phyloP scores from a whole-genome alignment of 1,284 basidiomycete species.

The Irpex sp. region DNA sequence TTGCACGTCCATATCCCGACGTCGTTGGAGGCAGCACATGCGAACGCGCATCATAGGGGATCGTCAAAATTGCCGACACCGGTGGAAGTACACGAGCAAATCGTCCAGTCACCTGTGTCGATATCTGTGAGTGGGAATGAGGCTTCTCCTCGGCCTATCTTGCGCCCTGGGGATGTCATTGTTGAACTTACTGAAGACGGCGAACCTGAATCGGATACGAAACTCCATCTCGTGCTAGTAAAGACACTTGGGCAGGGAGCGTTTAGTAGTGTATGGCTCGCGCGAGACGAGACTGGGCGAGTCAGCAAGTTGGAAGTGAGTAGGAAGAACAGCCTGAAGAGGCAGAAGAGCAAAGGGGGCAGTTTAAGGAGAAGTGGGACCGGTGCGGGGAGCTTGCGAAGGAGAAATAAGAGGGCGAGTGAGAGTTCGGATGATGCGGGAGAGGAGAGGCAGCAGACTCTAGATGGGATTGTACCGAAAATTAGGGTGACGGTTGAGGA shows the following conservation, averaged over 20 bases:
- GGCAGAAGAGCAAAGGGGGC: conserved; percentile 21
- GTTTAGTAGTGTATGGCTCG: conserved; percentile 78
- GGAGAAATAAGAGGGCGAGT: conserved; percentile 1
- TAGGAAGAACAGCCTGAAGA: conserved; percentile 31
- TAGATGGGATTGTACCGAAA: conserved; percentile 5
- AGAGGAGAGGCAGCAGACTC: conserved; percentile 4
- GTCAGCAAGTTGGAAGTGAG: conserved; percentile 29
- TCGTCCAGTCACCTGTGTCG: conserved; percentile 1
- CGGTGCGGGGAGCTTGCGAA: conserved; percentile 6
- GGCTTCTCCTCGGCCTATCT: conserved; percentile 8
- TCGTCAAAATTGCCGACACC: conserved; percentile 13
- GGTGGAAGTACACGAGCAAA: not conserved
- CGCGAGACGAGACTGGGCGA: conserved; percentile 44
- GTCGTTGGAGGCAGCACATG: not conserved
- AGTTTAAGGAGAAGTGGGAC: conserved; percentile 19
- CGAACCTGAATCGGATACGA: not conserved
- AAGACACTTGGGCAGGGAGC: conserved; percentile 68
- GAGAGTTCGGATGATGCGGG: conserved; percentile 12
- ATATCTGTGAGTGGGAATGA: not conserved
- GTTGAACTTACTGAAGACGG: conserved; percentile 12
- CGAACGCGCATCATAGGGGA: not conserved
- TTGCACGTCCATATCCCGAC: conserved; percentile 7
- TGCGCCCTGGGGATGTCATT: conserved; percentile 20
- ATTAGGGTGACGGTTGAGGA: conserved; percentile 1
- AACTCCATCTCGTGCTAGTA: conserved; percentile 37